Evolutionary conservation across 306 rosid genomes (phyloP).

Genomic region (Prunus salicina): DNA sequence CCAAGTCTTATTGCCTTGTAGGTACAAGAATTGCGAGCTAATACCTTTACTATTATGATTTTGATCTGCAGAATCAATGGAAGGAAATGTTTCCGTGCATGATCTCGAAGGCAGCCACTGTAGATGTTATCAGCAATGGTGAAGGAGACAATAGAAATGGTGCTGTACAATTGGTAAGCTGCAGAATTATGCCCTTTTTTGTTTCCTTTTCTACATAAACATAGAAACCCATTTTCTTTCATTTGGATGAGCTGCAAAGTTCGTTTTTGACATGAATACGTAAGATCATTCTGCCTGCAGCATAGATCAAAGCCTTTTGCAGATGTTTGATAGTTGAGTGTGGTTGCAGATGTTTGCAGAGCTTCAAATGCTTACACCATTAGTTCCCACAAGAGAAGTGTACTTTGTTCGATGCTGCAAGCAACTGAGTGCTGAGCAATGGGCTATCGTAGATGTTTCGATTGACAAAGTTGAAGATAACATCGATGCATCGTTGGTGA

Average conservation of each 20-base stretch:
- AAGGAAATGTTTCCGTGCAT: constrained; percentile 95
- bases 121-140: constrained; percentile 74
- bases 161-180: constrained; percentile 79
- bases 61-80: constrained; percentile 74
- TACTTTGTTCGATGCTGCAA: constrained; percentile 82
- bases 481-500: constrained; percentile 73
- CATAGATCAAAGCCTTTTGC: not conserved
- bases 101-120: constrained; percentile 86
- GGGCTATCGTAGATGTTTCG: constrained; percentile 92
- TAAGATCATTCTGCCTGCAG: not conserved
- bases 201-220: not conserved
- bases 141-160: constrained; percentile 73
- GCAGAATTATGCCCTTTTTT: too few relatives aligned
- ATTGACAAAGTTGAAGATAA: constrained; percentile 88
- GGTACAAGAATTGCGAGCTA: not conserved
- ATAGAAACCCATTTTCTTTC: not conserved
- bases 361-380: constrained; percentile 91
- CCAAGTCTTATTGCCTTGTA: not conserved
- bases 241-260: not conserved
- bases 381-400: constrained; percentile 90
- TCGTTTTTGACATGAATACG: not conserved
- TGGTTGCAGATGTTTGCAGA: constrained; percentile 87
- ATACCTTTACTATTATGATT: not conserved
- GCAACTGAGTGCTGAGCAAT: constrained; percentile 70
- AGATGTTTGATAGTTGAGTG: constrained; percentile 63